Evolutionary conservation across 176 grass and related monocot genomes (phyloP).

Genomic region (Elaeis guineensis): DNA sequence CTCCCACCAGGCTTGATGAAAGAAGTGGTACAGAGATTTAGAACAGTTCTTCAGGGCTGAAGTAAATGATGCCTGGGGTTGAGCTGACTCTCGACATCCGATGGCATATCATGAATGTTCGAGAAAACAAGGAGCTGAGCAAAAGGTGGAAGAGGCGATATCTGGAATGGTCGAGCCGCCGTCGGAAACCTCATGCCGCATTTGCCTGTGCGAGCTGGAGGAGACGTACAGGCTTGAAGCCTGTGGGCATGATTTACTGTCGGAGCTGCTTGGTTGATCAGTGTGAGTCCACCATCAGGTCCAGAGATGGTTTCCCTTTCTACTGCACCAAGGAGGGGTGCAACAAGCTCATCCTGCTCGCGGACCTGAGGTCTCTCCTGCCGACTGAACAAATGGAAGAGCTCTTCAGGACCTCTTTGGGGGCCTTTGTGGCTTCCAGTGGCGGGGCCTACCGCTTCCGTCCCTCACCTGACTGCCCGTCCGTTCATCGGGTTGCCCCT

Average conservation of each 20-base stretch:
- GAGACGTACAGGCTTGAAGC: constrained; percentile 83
- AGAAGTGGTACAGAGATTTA: constrained; percentile 55
- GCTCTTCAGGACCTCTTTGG: constrained; percentile 68
- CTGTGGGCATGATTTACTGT: constrained; percentile 73
- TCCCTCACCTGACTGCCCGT: constrained; percentile 62
- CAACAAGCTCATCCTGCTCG: constrained; percentile 45
- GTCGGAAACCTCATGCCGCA: constrained; percentile 47
- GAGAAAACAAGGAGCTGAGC: constrained; percentile 54
- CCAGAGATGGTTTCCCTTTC: constrained; percentile 70
- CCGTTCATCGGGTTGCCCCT: constrained; percentile 44
- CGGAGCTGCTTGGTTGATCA: constrained; percentile 69
- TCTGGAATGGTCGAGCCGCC: constrained; percentile 23
- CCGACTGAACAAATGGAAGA: constrained; percentile 53
- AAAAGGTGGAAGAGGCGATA: constrained; percentile 50
- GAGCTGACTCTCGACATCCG: constrained; percentile 51
- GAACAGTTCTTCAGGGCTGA: constrained; percentile 66
- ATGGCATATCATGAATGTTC: constrained; percentile 49
- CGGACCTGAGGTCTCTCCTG: constrained; percentile 56
- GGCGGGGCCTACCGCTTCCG: constrained; percentile 64
- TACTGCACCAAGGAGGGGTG: constrained; percentile 56
- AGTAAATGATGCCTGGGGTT: constrained; percentile 36
- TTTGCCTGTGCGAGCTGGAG: constrained; percentile 82
- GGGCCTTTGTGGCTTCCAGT: constrained; percentile 53
- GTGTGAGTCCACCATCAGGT: constrained; percentile 56
- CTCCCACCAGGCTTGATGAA: constrained; percentile 76